Percentiles rank a stretch among this genome's conserved stretches.
Evolutionary conservation across 805 yeast species (phyloP).

Genomic region (Cyberlindnera samutprakarnensis): DNA sequence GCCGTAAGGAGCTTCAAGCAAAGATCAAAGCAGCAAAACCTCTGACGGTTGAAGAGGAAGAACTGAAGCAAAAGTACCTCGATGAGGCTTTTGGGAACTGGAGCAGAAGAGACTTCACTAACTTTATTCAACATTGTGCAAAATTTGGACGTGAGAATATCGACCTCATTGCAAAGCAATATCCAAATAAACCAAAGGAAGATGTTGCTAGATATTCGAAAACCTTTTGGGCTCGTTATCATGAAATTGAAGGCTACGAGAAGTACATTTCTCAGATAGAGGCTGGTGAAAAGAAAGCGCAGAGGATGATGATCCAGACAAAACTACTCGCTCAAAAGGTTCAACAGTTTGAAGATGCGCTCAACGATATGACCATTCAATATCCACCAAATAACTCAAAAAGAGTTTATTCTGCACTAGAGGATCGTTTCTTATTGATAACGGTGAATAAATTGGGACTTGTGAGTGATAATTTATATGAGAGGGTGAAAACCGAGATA

Average conservation of each 20-base stretch:
- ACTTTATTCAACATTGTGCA: constrained; percentile 62
- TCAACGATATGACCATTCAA: constrained; percentile 54
- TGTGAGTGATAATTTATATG: constrained; percentile 49
- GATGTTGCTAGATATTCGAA: constrained; percentile 54
- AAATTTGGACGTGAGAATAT: constrained; percentile 52
- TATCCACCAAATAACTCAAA: constrained; percentile 84
- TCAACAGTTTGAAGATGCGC: constrained; percentile 46
- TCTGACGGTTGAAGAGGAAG: constrained; percentile 55
- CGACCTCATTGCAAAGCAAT: constrained; percentile 41
- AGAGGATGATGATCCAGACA: constrained; percentile 48
- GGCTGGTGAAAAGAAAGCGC: constrained; percentile 60
- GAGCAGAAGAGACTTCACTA: constrained; percentile 70
- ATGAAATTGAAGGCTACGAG: constrained; percentile 60
- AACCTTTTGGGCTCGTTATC: constrained; percentile 56
- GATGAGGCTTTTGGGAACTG: constrained; percentile 55
- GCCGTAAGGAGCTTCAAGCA: constrained; percentile 37
- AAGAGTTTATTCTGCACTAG: constrained; percentile 58
- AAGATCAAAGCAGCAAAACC: constrained; percentile 49
- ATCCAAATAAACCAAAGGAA: constrained; percentile 48
- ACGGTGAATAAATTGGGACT: constrained; percentile 62
- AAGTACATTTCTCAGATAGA: constrained; percentile 68
- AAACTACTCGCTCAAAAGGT: constrained; percentile 46
- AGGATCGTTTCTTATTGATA: constrained; percentile 59
- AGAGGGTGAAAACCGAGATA: constrained; percentile 60
- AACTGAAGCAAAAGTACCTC: constrained; percentile 44